These are phyloP conservation scores for Cynara cardunculus DNA, from an alignment of 129 eudicot genomes.

Conservation along the genomic window DNA sequence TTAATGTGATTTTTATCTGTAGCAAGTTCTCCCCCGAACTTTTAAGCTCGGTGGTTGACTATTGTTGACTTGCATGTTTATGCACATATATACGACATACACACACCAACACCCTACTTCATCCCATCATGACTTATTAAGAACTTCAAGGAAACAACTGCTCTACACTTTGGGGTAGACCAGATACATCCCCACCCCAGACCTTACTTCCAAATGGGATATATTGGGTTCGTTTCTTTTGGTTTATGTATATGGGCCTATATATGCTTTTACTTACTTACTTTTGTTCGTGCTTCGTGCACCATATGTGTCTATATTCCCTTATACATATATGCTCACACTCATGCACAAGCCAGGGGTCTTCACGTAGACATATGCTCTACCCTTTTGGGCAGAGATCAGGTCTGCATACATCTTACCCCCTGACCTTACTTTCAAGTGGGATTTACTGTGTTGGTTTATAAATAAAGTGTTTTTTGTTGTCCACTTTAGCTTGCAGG, in stretches of 20 bases:
- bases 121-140: neutral
- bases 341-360: neutral
- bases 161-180: neutral
- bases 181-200: too few relatives aligned
- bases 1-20: neutral
- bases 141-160: neutral
- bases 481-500: slow-evolving; percentile 41
- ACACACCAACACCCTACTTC: slow-evolving; percentile 7
- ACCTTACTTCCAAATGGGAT: neutral
- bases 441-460: neutral
- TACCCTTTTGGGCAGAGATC: neutral
- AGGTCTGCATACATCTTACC: neutral
- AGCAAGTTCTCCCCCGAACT: neutral
- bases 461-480: neutral
- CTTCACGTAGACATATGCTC: neutral
- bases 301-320: neutral
- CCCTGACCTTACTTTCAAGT: neutral
- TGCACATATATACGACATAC: neutral
- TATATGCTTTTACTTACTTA: neutral
- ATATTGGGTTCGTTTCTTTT: neutral
- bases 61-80: slow-evolving; percentile 5
- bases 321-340: neutral
- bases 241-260: neutral
- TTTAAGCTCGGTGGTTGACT: slow-evolving; percentile 7
- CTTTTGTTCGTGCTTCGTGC: neutral